Base-by-base conservation (phyloP, 768 basidiomycete genomes). In the Lentinus tigrinus region DNA sequence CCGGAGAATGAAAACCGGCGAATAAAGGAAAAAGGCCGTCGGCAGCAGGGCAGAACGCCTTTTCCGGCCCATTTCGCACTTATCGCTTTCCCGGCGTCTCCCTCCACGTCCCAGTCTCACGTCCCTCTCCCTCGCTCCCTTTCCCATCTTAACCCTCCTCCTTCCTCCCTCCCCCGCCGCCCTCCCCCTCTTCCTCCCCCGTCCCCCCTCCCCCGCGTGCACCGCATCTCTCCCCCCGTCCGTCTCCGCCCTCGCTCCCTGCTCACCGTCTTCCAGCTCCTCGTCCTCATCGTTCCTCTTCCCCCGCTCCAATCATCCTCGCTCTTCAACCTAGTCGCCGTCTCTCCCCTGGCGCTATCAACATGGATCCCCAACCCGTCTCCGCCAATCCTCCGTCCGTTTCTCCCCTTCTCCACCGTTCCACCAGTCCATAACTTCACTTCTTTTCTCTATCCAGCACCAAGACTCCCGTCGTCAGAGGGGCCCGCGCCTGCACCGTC, bases 401-500 rank as follows among this genome's bases (percentile, higher is more conserved):
- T 53, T 40, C 34, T 26, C 38, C 24, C 31, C 11, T 31, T 21
- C 40, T 34, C 49, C 16, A 26, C 47, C 24, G 21, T 5, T 28
- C 11, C 28, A 4, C 47, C 24, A n/a, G n/a, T 31, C 16, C 28
- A 17, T 2, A 17, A 24, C 4, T 4, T 49, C 13, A 31, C 3
- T 17, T 28, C 19, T 31, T 13, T 21, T 28, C 34, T 28, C 27
- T 34, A 36, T 44, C 4, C 58, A 79, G 78, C 38, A 65, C 75
- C 50, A 80, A 79, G 65, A 57, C 70, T 21, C 77, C 81, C 31
- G 73, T 82, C 43, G 70, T 78, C 36, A 71, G 82, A 60, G 81
- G 80, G 53, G 79, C 81, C 46, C 72, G 82, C 49, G 91, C 91
- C 17, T 94, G 91, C 70, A 92, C 88, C 39, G 90, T 92, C 64